Evolutionary conservation across 805 yeast species (phyloP).

Genomic region (Cyberlindnera amylophila): DNA sequence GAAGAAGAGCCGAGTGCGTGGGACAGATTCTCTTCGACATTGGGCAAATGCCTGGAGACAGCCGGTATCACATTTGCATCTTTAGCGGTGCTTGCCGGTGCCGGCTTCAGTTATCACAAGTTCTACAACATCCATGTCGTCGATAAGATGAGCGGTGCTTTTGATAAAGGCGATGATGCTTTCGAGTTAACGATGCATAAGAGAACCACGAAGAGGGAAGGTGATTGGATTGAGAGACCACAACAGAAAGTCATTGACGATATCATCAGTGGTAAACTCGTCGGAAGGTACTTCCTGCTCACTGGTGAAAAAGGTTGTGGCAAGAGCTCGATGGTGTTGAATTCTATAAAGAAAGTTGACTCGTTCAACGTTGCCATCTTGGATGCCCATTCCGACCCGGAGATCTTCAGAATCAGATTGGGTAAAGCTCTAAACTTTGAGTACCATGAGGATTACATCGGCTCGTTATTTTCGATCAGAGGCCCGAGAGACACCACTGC

Average conservation of each 20-base stretch:
- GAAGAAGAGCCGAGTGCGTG: slow-evolving; percentile 15
- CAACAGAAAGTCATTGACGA: slow-evolving; percentile 64
- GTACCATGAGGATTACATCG: slow-evolving; percentile 78
- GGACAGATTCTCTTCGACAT: slow-evolving; percentile 15
- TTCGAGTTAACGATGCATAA: slow-evolving; percentile 54
- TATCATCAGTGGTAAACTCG: slow-evolving; percentile 57
- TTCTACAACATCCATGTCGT: slow-evolving; percentile 57
- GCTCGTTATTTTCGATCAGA: slow-evolving; percentile 71
- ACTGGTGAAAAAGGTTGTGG: slow-evolving; percentile 90
- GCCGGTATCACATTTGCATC: slow-evolving; percentile 71
- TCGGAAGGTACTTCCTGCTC: slow-evolving; percentile 66
- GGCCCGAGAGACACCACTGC: slow-evolving; percentile 89
- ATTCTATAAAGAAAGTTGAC: slow-evolving; percentile 59
- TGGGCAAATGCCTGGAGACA: slow-evolving; percentile 54
- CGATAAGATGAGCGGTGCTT: slow-evolving; percentile 61
- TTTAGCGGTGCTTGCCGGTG: slow-evolving; percentile 60
- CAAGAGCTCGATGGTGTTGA: slow-evolving; percentile 70
- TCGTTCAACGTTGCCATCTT: slow-evolving; percentile 65
- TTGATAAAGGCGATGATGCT: slow-evolving; percentile 64
- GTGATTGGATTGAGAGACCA: slow-evolving; percentile 66
- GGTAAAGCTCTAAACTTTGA: slow-evolving; percentile 74
- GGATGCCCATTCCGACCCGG: slow-evolving; percentile 86
- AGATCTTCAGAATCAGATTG: slow-evolving; percentile 68
- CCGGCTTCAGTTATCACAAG: slow-evolving; percentile 69
- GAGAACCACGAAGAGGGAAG: slow-evolving; percentile 33